Evolutionary conservation across 2,329 filamentous ascomycete genomes (phyloP).

Genomic region (Chalara sp.): DNA sequence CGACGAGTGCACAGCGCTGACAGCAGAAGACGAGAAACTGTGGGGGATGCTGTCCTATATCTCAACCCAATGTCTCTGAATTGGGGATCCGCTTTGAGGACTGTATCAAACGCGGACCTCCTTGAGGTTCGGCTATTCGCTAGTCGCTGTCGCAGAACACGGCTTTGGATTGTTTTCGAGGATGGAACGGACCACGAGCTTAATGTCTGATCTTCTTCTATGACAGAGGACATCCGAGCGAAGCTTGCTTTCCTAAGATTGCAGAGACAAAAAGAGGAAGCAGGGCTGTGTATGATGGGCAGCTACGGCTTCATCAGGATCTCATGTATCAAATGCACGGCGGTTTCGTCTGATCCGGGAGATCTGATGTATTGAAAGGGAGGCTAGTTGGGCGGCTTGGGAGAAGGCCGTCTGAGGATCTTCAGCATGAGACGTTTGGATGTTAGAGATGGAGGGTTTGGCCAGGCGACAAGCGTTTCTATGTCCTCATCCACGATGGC

Average conservation of each 20-base stretch:
- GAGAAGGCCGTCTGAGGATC: slow-evolving; percentile 13
- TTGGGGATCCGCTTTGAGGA: slow-evolving; percentile 22
- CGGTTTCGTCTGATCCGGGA: slow-evolving; percentile 16
- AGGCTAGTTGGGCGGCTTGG: neutral
- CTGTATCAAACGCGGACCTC: slow-evolving; percentile 31
- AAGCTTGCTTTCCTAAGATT: slow-evolving; percentile 3
- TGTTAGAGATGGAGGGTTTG: slow-evolving; percentile 3
- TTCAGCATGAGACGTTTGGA: slow-evolving; percentile 24
- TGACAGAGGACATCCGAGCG: slow-evolving; percentile 48
- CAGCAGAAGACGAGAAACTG: neutral
- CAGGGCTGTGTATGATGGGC: too few relatives aligned
- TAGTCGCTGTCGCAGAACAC: too few relatives aligned
- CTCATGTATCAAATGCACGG: neutral
- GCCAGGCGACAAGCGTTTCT: slow-evolving; percentile 1
- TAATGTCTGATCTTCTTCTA: slow-evolving; percentile 44
- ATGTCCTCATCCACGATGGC: slow-evolving; percentile 12
- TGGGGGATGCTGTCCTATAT: slow-evolving; percentile 31
- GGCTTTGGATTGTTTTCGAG: slow-evolving; percentile 31
- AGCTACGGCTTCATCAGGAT: too few relatives aligned
- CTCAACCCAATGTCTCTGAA: slow-evolving; percentile 4
- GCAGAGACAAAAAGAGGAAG: too few relatives aligned
- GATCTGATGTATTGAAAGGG: slow-evolving; percentile 6
- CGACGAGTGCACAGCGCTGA: slow-evolving; percentile 40
- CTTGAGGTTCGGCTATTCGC: slow-evolving; percentile 21
- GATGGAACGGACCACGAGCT: slow-evolving; percentile 42